Evolutionary conservation across 805 yeast genomes (phyloP), one percentile per base, ranked within the genome.

Genomic region (Candida tallmaniae): DNA sequence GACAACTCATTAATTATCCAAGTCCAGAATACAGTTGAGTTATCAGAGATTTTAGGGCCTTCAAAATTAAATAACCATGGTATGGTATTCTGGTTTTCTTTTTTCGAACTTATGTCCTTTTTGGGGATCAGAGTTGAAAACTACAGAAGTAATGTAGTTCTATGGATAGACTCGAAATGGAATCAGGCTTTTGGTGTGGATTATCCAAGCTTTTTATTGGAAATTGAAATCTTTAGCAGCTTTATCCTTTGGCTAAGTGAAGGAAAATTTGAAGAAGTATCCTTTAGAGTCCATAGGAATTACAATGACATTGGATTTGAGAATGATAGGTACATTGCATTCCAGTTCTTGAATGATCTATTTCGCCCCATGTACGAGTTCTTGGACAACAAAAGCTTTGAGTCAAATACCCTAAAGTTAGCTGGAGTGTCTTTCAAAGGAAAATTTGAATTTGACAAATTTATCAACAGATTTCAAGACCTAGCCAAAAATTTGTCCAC

Each of bases 21-120:
- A 40, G 52, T 78, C 21, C 72, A 70, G 27, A 71, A 70, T 19
- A 34, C 77, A 2, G 56, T 73, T 30, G 82, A 78, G 23, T 49
- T 73, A 5, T 58, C 83, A 0, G 81, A 75, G 29, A 58, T 78
- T 0, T 74, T 72, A 50, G 90, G 90, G 0, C 90, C 93, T 2
- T 48, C 56, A 1, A 16, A 42, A 1, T 34, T 79, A 1, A 62
- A 69, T 30, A 58, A 69, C 27, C 74, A 69, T 31, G 59, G 82
- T 3, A 55, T 76, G 19, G 42, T 50, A 10, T 74, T 81, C 41
- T 82, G 89, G 89, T 7, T 40, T 5, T 23, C 37, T 4, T 20
- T 43, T 2, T 11, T 28, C 21, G 36, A 38, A 16, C 23, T 43
- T 4, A 23, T 38, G 30, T 21, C n/a, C 10, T 10, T 19, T 10